Base-by-base conservation (phyloP, 2,329 filamentous ascomycete genomes). In the Fusarium vanettenii region DNA sequence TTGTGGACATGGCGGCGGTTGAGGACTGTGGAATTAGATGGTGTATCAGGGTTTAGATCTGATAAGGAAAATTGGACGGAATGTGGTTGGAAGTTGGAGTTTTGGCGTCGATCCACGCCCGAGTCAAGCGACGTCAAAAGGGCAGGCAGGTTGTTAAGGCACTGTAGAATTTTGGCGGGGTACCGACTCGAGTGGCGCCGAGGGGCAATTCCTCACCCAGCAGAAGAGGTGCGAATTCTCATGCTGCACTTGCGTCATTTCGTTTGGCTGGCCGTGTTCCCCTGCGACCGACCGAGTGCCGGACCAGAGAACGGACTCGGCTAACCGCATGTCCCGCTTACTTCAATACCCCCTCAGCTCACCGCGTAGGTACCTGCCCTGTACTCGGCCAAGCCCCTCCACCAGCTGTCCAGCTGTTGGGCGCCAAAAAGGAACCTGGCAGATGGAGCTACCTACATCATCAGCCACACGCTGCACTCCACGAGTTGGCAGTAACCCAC, bases 1-100 rank as follows among this genome's bases (percentile, higher is more conserved):
- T 90, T 69, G 90, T 91, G 75, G 93, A 94, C 93, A 95, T 95
- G 72, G 76, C 86, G 76, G 18, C 35, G 60, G 66, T 48, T 37
- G 60, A 59, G 29, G 50, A 67, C 66, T 50, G 16, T 63, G n/a
- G 55, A 61, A 56, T 60, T 62, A 64, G 67, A 52, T 57, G 67
- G 43, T 64, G 35, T 62, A 50, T 55, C 48, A 64, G 57, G 60
- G 39, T 63, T 67, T 62, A 59, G 66, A 76, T 76, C 69, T 75
- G 71, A 76, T 76, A 76, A 76, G 70, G 22, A 22, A 35, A 45
- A 62, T 45, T 62, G 45, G 45, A 62, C 45, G 27, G 67, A 62
- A 60, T 72, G 63, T 52, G 65, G 74, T 72, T 60, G 57, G 61
- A 64, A 50, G 41, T 25, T 63, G 48, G 60, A 37, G 31, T 37